phyloP scores from a whole-genome alignment of 257 asterid genomes.

The Nicotiana tabacum region DNA sequence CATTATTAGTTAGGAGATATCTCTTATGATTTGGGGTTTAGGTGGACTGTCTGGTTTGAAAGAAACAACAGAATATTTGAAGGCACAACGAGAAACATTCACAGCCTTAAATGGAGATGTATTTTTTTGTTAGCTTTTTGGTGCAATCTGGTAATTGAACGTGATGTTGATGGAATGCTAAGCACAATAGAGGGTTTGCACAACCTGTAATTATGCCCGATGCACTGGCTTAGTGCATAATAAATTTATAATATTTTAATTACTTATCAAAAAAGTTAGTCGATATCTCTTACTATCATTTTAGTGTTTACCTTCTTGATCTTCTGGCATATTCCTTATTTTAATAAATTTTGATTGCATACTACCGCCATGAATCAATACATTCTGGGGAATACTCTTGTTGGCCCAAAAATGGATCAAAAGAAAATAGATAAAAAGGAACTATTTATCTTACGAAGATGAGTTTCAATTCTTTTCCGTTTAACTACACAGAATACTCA shows the following conservation, averaged over 20 bases:
- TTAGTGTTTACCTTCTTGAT: not conserved
- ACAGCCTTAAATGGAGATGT: too few relatives aligned
- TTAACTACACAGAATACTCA: not conserved
- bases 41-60: too few relatives aligned
- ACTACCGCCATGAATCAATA: not conserved
- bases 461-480: not conserved
- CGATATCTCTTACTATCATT: not conserved
- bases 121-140: too few relatives aligned
- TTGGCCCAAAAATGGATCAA: not conserved
- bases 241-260: too few relatives aligned
- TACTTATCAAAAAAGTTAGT: not conserved
- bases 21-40: not conserved
- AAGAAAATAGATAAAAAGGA: not conserved
- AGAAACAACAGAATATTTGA: too few relatives aligned
- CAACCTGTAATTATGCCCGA: too few relatives aligned
- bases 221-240: too few relatives aligned
- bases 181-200: too few relatives aligned
- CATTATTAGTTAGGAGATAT: not conserved
- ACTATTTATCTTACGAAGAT: not conserved
- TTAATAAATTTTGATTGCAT: not conserved
- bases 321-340: not conserved
- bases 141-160: too few relatives aligned
- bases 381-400: not conserved
- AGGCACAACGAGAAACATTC: too few relatives aligned
- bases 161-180: too few relatives aligned